These are phyloP conservation scores for Bryum argenteum DNA, from an alignment of 225 moss, liverwort and hornwort genomes.

Conservation along the genomic window DNA sequence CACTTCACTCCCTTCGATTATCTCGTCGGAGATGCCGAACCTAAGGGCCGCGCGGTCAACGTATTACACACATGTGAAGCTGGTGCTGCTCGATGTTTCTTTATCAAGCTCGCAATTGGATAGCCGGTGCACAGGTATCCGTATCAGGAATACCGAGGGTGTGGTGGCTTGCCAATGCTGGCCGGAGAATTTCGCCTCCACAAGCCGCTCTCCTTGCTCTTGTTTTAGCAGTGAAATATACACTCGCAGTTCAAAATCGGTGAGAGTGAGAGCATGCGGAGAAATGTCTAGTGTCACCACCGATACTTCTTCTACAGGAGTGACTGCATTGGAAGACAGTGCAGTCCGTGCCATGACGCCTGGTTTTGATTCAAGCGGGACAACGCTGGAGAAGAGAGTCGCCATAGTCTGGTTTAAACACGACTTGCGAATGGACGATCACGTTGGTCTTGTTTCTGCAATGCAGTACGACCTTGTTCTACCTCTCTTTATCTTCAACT, in stretches of 20 bases:
- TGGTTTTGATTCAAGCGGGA: conserved; percentile 24
- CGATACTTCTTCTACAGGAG: conserved; percentile 23
- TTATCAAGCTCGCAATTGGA: conserved; percentile 3
- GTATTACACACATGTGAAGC: conserved; percentile 12
- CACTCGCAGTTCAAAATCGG: conserved; percentile 5
- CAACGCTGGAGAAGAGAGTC: conserved; percentile 32
- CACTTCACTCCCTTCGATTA: conserved; percentile 13
- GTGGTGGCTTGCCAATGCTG: conserved; percentile 21
- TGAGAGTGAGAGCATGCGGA: conserved; percentile 24
- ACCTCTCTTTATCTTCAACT: conserved; percentile 88
- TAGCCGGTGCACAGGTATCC: conserved; percentile 7
- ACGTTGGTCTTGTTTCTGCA: conserved; percentile 73
- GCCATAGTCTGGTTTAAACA: conserved; percentile 98
- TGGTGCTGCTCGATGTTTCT: conserved; percentile 28
- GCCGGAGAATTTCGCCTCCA: conserved; percentile 6
- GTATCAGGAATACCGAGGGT: conserved; percentile 13
- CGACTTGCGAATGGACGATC: conserved; percentile 93
- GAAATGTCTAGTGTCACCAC: conserved; percentile 21
- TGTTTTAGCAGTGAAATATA: conserved; percentile 19
- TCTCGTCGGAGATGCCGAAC: conserved; percentile 25
- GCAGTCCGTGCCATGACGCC: conserved; percentile 17
- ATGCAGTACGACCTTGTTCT: conserved; percentile 63
- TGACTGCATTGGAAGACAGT: conserved; percentile 1
- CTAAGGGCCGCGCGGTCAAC: conserved; percentile 18
- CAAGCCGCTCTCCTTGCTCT: conserved; percentile 21